phyloP scores from a whole-genome alignment of 129 eudicot genomes.

The carrot (Daucus carota) region DNA sequence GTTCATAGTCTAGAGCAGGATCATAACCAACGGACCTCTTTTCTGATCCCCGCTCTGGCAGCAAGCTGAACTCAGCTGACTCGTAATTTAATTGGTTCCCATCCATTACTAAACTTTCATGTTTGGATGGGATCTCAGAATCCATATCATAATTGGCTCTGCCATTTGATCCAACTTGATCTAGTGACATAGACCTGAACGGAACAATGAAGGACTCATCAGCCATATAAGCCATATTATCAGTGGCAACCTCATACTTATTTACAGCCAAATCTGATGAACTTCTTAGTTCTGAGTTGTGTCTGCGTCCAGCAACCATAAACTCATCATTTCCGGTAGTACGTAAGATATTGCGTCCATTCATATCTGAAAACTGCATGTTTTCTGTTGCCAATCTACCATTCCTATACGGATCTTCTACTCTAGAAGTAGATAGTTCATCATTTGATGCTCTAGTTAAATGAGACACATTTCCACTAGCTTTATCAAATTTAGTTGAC shows the following conservation, averaged over 20 bases:
- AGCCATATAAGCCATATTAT: constrained; percentile 25
- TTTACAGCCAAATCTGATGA: constrained; percentile 36
- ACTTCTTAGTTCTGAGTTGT: constrained; percentile 29
- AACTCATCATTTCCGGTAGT: constrained; percentile 49
- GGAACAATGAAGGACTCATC: constrained; percentile 70
- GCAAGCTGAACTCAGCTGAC: constrained; percentile 71
- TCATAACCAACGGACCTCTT: constrained; percentile 42
- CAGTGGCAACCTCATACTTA: constrained; percentile 31
- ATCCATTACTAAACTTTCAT: constrained; percentile 29
- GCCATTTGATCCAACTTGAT: constrained; percentile 39
- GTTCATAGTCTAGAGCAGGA: constrained; percentile 75
- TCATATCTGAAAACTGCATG: constrained; percentile 39
- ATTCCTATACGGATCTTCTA: constrained; percentile 13
- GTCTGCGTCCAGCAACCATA: constrained; percentile 33
- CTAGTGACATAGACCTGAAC: constrained; percentile 48
- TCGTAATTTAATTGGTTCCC: constrained; percentile 35
- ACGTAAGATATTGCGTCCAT: constrained; percentile 42
- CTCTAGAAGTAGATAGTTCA: constrained; percentile 20
- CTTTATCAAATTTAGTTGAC: constrained; percentile 21
- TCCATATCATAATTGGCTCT: constrained; percentile 47
- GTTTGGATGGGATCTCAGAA: constrained; percentile 39
- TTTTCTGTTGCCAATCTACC: constrained; percentile 20
- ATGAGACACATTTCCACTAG: constrained; percentile 23
- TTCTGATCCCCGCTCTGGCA: constrained; percentile 68
- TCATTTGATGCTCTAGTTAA: constrained; percentile 21